phyloP scores from a whole-genome alignment of 768 basidiomycete genomes.

The Auricularia auricula-judae region DNA sequence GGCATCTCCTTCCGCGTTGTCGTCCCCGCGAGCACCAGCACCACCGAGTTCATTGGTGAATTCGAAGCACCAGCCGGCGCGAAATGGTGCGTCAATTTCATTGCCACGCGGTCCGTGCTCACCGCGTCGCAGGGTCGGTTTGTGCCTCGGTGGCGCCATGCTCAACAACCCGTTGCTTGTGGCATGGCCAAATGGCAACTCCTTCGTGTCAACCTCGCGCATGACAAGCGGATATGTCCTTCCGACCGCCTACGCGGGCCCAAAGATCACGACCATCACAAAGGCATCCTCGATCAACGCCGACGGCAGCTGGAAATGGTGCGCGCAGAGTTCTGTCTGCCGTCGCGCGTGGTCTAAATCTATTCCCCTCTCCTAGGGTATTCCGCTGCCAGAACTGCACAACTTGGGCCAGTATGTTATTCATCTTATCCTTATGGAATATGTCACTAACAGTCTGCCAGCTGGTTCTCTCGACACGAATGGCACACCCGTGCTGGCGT shows the following conservation, averaged over 20 bases:
- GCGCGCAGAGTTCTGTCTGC: too few species aligned
- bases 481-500: constrained; percentile 35
- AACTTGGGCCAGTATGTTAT: constrained; percentile 9
- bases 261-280: constrained; percentile 40
- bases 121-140: constrained; percentile 19
- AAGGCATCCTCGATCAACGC: constrained; percentile 26
- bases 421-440: not conserved
- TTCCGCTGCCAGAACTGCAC: constrained; percentile 60
- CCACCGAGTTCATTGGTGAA: constrained; percentile 51
- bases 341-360: too few species aligned
- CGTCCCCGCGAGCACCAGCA: constrained; percentile 24
- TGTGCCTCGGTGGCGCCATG: constrained; percentile 45
- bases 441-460: constrained; percentile 20
- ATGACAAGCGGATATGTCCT: constrained; percentile 35
- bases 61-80: constrained; percentile 43
- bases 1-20: constrained; percentile 9
- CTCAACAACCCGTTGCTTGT: constrained; percentile 43
- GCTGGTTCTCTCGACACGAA: constrained; percentile 24
- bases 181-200: constrained; percentile 43
- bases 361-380: constrained; percentile 19
- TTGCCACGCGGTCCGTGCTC: not conserved
- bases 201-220: constrained; percentile 25
- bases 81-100: constrained; percentile 33
- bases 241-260: constrained; percentile 39
- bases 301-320: constrained; percentile 49